phyloP scores from a whole-genome alignment of 2,329 filamentous ascomycete genomes.

The Aureobasidium vineae region DNA sequence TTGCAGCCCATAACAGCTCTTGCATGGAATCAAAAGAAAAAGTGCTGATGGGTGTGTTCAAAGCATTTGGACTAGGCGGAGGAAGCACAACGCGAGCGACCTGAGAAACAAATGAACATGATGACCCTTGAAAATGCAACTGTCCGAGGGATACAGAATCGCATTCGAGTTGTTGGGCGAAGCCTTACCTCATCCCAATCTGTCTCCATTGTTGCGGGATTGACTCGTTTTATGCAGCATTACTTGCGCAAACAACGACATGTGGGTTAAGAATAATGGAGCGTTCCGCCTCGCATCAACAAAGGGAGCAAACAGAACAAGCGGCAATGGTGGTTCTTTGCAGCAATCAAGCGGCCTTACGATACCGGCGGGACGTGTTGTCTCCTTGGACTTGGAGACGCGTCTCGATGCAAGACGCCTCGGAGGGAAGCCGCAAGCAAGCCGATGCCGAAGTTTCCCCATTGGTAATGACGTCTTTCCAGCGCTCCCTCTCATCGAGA shows the following conservation, averaged over 20 bases:
- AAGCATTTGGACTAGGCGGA: slow-evolving; percentile 67
- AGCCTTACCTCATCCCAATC: slow-evolving; percentile 52
- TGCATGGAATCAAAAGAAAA: slow-evolving; percentile 86
- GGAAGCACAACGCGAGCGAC: slow-evolving; percentile 79
- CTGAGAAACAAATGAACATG: slow-evolving; percentile 46
- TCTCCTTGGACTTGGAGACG: slow-evolving; percentile 19
- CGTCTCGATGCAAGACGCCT: slow-evolving; percentile 18
- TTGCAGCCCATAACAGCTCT: slow-evolving; percentile 90
- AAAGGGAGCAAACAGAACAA: slow-evolving; percentile 20
- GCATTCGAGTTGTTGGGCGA: slow-evolving; percentile 35
- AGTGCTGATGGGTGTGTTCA: slow-evolving; percentile 67
- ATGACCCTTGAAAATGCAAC: slow-evolving; percentile 13
- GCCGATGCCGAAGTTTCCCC: slow-evolving; percentile 16
- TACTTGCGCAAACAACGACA: slow-evolving; percentile 25
- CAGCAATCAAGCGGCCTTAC: slow-evolving; percentile 3
- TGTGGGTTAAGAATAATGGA: slow-evolving; percentile 21
- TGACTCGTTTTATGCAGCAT: slow-evolving; percentile 23
- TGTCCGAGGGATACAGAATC: slow-evolving; percentile 7
- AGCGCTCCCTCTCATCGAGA: background rate
- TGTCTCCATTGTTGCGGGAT: slow-evolving; percentile 46
- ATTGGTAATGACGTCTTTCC: slow-evolving; percentile 12
- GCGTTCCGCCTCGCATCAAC: slow-evolving; percentile 5
- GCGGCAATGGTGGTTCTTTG: slow-evolving; percentile 10
- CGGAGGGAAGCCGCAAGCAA: background rate
- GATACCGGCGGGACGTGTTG: slow-evolving; percentile 19